Base-by-base conservation (phyloP, 2,329 filamentous ascomycete genomes). In the Stagonosporopsis vannaccii region DNA sequence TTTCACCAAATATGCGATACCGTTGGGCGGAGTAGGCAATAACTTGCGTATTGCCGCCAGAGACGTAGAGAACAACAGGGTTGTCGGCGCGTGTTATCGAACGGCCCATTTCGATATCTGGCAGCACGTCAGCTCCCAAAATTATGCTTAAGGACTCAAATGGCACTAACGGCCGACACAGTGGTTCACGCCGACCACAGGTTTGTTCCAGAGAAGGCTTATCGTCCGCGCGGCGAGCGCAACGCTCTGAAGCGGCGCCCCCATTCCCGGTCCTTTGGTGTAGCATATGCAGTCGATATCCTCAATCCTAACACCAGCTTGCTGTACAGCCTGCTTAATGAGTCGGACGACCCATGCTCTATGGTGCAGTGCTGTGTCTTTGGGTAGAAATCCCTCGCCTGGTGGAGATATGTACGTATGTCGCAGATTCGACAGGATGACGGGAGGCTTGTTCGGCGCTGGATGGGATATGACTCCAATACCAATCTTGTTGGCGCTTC, bases 1-100 rank as follows among this genome's bases (percentile, higher is more conserved):
- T 93, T 80, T 99, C 95, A 60, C 95, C 95, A 75, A 99, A 99
- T 74, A 99, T 99, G 55, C 95, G 90, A 80, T 99, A 99, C 55
- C 94, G 86, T 74, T 93, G 91, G 62, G 94, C 90, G 32, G 92
- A 92, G 79, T 98, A 99, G 42, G 95, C 95, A 65, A 98, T 98
- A 23, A 98, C 94, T 79, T 99, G 94, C 13, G 94, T 97, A 81
- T 99, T 99, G 56, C 95, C 95, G 59, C 95, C 95, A 20, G 87
- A 92, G 36, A 98, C 95, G 77, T 99, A 99, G 35, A 99, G 82
- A 43, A 99, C 95, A 32, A 98, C 93, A 0, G 95, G 95, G 78
- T 99, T 94, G 22, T 85, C 80, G 15, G 95, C 92, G 56, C 91
- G 90, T 4, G 95, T 98, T 73, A 99, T 97, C 57, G 90, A 85